Evolutionary conservation across 2,329 filamentous ascomycete genomes (phyloP).

Genomic region (Scedosporium minutisporum): DNA sequence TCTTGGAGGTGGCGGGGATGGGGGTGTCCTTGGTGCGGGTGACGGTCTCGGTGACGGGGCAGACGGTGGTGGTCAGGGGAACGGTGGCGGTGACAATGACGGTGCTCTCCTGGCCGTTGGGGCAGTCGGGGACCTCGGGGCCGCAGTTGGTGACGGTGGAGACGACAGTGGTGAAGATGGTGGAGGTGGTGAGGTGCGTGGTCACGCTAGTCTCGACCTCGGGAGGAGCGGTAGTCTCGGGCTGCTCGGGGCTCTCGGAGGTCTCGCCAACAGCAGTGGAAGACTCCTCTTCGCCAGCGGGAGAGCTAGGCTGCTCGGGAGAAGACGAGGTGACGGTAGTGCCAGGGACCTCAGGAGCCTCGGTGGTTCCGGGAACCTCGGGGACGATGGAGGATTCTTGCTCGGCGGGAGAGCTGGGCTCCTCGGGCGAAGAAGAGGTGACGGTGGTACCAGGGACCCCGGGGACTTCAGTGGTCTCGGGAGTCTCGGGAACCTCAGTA

Average conservation of each 20-base stretch:
- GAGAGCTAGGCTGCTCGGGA: slow-evolving; percentile 10
- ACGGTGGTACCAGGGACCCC: slow-evolving; percentile 13
- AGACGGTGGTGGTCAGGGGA: slow-evolving; percentile 49
- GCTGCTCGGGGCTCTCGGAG: slow-evolving; percentile 11
- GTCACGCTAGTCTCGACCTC: slow-evolving; percentile 14
- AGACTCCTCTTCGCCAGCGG: slow-evolving; percentile 7
- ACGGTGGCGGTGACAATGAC: slow-evolving; percentile 43
- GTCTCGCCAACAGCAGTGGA: slow-evolving; percentile 12
- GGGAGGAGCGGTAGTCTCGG: slow-evolving; percentile 12
- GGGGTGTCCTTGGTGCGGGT: slow-evolving; percentile 25
- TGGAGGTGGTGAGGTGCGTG: slow-evolving; percentile 36
- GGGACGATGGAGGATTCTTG: slow-evolving; percentile 10
- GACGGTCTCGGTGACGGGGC: slow-evolving; percentile 48
- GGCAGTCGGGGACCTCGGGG: slow-evolving; percentile 39
- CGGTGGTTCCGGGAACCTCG: slow-evolving; percentile 12
- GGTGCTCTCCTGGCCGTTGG: slow-evolving; percentile 32
- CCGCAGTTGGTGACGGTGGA: slow-evolving; percentile 41
- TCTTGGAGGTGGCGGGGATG: slow-evolving; percentile 11
- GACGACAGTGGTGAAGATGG: slow-evolving; percentile 39
- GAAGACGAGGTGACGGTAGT: slow-evolving; percentile 11
- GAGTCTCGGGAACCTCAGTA: slow-evolving; percentile 10
- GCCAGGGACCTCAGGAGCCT: slow-evolving; percentile 11
- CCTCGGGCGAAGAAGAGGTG: slow-evolving; percentile 8
- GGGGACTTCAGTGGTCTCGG: slow-evolving; percentile 12
- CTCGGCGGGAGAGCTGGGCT: slow-evolving; percentile 8